Evolutionary conservation across 2,329 filamentous ascomycete genomes (phyloP), one percentile per base, ranked within the genome.

Genomic region (Zymoseptoria crescenta): DNA sequence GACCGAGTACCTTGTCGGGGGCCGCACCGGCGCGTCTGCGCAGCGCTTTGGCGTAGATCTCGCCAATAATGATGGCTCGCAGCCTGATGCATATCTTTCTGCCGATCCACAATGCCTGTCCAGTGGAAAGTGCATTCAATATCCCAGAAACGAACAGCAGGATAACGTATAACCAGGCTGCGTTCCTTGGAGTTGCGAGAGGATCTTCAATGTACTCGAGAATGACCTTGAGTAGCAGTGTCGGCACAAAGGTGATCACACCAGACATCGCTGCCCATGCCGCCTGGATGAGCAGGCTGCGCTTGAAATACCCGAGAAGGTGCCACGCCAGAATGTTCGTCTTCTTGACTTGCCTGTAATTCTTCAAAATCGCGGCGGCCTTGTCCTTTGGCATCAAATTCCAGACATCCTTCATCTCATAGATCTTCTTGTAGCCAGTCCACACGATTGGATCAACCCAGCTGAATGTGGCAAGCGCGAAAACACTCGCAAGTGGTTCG

Each of bases 1-100:
- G 65, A 30, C 89, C 88, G 16, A 94, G 79, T 0, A 87, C 80
- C 56, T 87, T 86, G 66, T 97, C 91, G 19, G 86, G 84, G 8
- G 72, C 72, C 8, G 92, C 86, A 21, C 91, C 87, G 19, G 91
- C 93, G 74, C 96, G 96, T 67, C 94, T 87, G 64, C 95, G 86
- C 19, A 99, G 81, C 1, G 94, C 91, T 76, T 99, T 99, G 59
- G 91, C 89, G 73, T 99, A 99, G 52, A 99, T 94, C 70, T 99
- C 94, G 57, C 94, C 94, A 65, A 99, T 91, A 62, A 99, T 91
- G 70, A 99, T 94, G 55, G 94, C 92, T 63, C 93, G 88, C 50
- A 97, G 81, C 62, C 91, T 87, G 68, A 99, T 93, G 75, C 92
- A 96, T 62, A 97, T 89, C 74, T 91, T 96, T 58, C 94, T 87